Evolutionary conservation across 2,329 filamentous ascomycete species (phyloP), one percentile per base, ranked within the genome.

Genomic region (Hymenoscyphus albidus): DNA sequence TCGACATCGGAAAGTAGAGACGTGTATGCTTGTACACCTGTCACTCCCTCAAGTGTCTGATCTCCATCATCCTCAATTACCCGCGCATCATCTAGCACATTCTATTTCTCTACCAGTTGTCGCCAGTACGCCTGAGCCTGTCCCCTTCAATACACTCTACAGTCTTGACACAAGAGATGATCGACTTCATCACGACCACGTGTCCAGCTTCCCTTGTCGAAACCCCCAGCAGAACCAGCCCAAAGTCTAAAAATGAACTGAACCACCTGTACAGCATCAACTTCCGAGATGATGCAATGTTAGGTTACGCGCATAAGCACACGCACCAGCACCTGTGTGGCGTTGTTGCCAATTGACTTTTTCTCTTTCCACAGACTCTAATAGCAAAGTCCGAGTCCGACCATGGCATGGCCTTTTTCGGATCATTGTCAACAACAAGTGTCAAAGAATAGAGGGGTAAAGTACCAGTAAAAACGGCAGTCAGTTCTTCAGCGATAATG

Each of bases 131-230:
- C 27, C 27, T 27, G 27, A 27, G 27, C 27, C 27, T 27, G 27
- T 35, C 35, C 9, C 35, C 35, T 35, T 10, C 35, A 35, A 35
- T 10, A 35, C 4, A 7, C 35, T 6, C 3, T 32, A 32, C 18
- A 54, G 35, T 35, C 44, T n/a, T 18, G 27, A 54, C 18, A 27
- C 22, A 12, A 14, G 18, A 27, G 12, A 54, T 27, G 48, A 54
- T 54, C 61, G 54, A 58, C 61, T 58, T 57, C 61, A 51, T 39
- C 38, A 14, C 27, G 56, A 56, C 61, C 61, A 63, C 61, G 61
- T 63, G 61, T 63, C 61, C 51, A 13, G 51, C 39, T 57, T 35
- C 61, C 61, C 31, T 16, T 18, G 35, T 35, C 32, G 22, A 31
- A 61, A 35, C 35, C 35, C 9, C 35, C 9, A 7, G 35, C 35